These are phyloP conservation scores for Hypoxylon fragiforme DNA, from an alignment of 495 filamentous ascomycete genomes.

Conservation along the genomic window DNA sequence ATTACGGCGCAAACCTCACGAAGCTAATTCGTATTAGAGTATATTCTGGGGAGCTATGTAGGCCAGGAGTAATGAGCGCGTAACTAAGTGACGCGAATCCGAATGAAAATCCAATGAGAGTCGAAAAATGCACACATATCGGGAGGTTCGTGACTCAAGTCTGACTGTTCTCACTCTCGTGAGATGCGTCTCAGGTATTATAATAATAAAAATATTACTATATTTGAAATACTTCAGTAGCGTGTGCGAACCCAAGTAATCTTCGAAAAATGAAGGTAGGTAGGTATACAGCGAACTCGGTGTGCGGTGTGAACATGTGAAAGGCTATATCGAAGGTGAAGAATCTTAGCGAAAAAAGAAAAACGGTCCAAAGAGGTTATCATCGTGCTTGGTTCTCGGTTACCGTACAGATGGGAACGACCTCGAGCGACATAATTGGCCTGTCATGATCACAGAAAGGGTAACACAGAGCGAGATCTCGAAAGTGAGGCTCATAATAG, in stretches of 20 bases:
- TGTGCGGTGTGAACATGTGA: slow-evolving; percentile 2
- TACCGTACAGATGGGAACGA: neutral
- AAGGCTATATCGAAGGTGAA: neutral
- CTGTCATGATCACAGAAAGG: neutral
- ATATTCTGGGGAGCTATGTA: too few relatives aligned
- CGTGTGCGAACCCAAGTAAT: neutral
- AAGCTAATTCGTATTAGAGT: neutral
- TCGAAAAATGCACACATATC: slow-evolving; percentile 26
- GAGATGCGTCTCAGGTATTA: slow-evolving; percentile 3
- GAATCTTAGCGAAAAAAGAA: too few relatives aligned
- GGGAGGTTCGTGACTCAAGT: slow-evolving; percentile 4
- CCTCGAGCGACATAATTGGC: neutral
- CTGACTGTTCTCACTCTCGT: neutral
- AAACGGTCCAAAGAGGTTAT: too few relatives aligned
- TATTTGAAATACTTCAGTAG: too few relatives aligned
- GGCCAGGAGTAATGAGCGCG: too few relatives aligned
- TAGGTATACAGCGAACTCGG: neutral
- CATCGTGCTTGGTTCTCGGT: slow-evolving; percentile 1
- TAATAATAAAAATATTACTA: too few relatives aligned
- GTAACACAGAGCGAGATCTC: slow-evolving; percentile 10
- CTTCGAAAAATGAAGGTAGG: neutral
- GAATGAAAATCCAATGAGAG: slow-evolving; percentile 1
- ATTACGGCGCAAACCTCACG: neutral
- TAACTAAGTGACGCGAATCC: slow-evolving; percentile 7
- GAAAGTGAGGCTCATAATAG: slow-evolving; percentile 17